Conservation (phyloP, 1,139 yeast genomes). For the Candida freyschussii region DNA sequence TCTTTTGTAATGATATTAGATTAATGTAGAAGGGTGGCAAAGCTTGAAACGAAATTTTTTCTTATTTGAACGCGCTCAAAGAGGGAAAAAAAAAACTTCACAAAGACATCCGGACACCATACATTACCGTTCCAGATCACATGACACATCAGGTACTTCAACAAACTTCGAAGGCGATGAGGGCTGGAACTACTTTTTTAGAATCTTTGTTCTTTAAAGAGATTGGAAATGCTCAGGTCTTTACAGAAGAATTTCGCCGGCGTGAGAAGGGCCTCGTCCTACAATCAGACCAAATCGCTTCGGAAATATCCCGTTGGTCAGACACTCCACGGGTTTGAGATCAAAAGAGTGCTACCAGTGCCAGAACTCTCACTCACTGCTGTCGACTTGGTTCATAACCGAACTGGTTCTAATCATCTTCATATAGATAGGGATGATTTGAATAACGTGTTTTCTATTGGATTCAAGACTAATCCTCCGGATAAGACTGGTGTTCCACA, state of each 20-base stretch:
- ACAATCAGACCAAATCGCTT: conserved; percentile 26
- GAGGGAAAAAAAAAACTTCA: too few species aligned
- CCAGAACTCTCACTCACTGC: conserved; percentile 85
- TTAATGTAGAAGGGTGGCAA: too few species aligned
- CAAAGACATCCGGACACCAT: too few species aligned
- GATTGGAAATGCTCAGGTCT: not conserved
- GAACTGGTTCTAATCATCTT: conserved; percentile 74
- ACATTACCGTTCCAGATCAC: too few species aligned
- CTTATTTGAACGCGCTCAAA: too few species aligned
- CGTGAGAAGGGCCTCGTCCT: conserved; percentile 21
- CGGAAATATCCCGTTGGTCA: conserved; percentile 61
- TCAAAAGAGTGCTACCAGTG: conserved; percentile 58
- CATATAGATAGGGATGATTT: conserved; percentile 80
- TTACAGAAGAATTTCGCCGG: not conserved
- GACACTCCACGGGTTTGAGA: conserved; percentile 56
- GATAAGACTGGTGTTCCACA: conserved; percentile 94
- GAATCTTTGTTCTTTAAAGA: too few species aligned
- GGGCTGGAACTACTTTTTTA: too few species aligned
- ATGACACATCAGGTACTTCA: too few species aligned
- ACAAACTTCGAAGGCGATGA: too few species aligned
- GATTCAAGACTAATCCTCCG: conserved; percentile 92
- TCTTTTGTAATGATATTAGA: too few species aligned
- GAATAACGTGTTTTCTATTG: conserved; percentile 85
- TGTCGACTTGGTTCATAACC: conserved; percentile 59
- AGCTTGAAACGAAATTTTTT: too few species aligned